phyloP scores from a whole-genome alignment of 2,329 filamentous ascomycete genomes.

The Elsinoe arachidis region DNA sequence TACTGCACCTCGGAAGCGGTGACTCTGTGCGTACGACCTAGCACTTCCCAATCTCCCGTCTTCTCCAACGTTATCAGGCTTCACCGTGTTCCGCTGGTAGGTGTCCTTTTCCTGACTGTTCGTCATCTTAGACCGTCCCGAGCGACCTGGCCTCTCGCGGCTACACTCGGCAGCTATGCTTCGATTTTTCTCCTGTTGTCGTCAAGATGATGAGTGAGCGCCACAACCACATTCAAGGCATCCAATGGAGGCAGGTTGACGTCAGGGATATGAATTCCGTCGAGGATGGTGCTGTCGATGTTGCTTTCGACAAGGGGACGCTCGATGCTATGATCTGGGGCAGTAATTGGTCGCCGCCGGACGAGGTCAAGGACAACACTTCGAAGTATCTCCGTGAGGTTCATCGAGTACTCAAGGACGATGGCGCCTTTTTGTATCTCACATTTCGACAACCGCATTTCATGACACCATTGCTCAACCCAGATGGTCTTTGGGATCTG shows the following conservation, averaged over 20 bases:
- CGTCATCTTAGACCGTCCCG: slow-evolving; percentile 40
- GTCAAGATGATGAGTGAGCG: slow-evolving; percentile 44
- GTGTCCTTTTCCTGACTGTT: not conserved
- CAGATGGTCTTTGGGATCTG: slow-evolving; percentile 37
- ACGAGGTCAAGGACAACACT: slow-evolving; percentile 23
- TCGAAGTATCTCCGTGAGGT: slow-evolving; percentile 22
- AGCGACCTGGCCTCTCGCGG: slow-evolving; percentile 34
- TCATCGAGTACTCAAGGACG: slow-evolving; percentile 22
- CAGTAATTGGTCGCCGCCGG: slow-evolving; percentile 24
- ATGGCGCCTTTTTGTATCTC: slow-evolving; percentile 26
- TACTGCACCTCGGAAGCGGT: slow-evolving; percentile 51
- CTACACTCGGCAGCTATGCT: slow-evolving; percentile 21
- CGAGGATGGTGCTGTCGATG: slow-evolving; percentile 37
- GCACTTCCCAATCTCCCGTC: too few species aligned
- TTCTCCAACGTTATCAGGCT: slow-evolving; percentile 2
- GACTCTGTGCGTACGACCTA: slow-evolving; percentile 40
- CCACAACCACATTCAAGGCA: slow-evolving; percentile 32
- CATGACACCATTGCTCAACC: slow-evolving; percentile 40
- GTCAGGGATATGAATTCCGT: slow-evolving; percentile 43
- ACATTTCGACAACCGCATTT: slow-evolving; percentile 50
- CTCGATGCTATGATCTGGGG: slow-evolving; percentile 29
- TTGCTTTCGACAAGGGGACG: slow-evolving; percentile 42
- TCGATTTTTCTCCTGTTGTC: slow-evolving; percentile 49
- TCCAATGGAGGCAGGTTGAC: slow-evolving; percentile 45
- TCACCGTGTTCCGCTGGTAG: not conserved